Percentiles rank a stretch among this genome's conserved stretches.
Evolutionary conservation across 768 basidiomycete species (phyloP).

Genomic region (Strobilomyces confusus): DNA sequence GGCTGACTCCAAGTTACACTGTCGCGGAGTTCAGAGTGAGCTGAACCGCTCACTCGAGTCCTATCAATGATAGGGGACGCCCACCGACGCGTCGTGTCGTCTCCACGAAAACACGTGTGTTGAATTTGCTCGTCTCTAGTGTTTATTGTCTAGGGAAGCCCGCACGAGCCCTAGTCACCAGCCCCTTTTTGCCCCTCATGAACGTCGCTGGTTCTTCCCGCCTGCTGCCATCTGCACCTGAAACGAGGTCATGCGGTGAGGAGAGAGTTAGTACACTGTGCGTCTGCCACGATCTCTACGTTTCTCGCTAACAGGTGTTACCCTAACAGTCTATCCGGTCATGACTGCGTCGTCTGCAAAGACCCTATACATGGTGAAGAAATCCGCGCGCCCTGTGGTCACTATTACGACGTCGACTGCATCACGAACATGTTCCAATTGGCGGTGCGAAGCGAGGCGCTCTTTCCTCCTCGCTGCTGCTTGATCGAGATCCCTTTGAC

Average conservation of each 20-base stretch:
- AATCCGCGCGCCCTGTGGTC: conserved; percentile 32
- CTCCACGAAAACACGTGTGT: no score
- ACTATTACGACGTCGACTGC: conserved; percentile 35
- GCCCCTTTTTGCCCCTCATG: conserved; percentile 19
- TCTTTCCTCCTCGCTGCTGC: conserved; percentile 41
- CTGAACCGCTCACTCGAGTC: no score
- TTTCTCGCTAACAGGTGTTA: not conserved
- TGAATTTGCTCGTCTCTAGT: no score
- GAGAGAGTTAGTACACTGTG: no score
- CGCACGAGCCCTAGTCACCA: not conserved
- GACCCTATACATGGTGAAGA: conserved; percentile 31
- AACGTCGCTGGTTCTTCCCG: conserved; percentile 26
- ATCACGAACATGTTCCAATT: conserved; percentile 32
- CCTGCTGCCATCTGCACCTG: not conserved
- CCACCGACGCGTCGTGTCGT: no score
- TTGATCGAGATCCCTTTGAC: conserved; percentile 27
- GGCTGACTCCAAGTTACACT: no score
- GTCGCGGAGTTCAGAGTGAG: no score
- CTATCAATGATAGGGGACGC: no score
- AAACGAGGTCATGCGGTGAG: no score
- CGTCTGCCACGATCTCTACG: no score
- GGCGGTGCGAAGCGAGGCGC: conserved; percentile 35
- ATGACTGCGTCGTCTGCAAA: conserved; percentile 34
- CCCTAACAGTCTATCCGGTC: conserved; percentile 17
- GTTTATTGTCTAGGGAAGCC: no score